These are phyloP conservation scores for Terfezia claveryi DNA, from an alignment of 495 filamentous ascomycete species.

Conservation along the genomic window DNA sequence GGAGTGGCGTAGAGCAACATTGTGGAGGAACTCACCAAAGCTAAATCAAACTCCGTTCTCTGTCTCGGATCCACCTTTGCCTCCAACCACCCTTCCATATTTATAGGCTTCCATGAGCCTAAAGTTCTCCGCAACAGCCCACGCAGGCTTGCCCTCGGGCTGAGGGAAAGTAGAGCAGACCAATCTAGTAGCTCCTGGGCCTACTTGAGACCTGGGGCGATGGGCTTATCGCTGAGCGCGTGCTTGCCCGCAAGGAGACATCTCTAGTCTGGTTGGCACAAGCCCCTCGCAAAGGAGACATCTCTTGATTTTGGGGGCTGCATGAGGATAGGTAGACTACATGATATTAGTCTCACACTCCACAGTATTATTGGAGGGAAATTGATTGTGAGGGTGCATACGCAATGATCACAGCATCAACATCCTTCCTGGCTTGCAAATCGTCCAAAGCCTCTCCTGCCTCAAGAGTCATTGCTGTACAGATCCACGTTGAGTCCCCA, in stretches of 20 bases:
- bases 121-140: slow-evolving; percentile 57
- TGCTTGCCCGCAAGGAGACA: slow-evolving; percentile 53
- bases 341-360: background rate
- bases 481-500: slow-evolving; percentile 27
- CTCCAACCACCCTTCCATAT: slow-evolving; percentile 32
- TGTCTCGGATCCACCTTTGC: slow-evolving; percentile 30
- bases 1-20: too few relatives aligned
- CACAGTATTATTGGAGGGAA: too few relatives aligned
- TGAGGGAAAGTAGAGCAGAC: slow-evolving; percentile 29
- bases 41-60: slow-evolving; percentile 45
- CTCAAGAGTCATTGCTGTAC: slow-evolving; percentile 40
- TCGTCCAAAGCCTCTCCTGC: slow-evolving; percentile 32
- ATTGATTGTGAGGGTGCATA: slow-evolving; percentile 12
- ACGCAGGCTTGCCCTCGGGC: slow-evolving; percentile 25
- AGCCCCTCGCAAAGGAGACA: too few relatives aligned
- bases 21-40: slow-evolving; percentile 25
- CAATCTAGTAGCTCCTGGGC: slow-evolving; percentile 40
- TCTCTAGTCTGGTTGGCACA: too few relatives aligned
- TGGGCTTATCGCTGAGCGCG: slow-evolving; percentile 65
- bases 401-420: slow-evolving; percentile 47
- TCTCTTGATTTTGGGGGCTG: slow-evolving; percentile 36
- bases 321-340: slow-evolving; percentile 33
- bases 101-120: slow-evolving; percentile 38
- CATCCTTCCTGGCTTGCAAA: slow-evolving; percentile 41
- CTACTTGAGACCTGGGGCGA: slow-evolving; percentile 41